Evolutionary conservation across 1,284 basidiomycete genomes (phyloP), one percentile per base, ranked within the genome.

Genomic region (Sphaerobolus stellatus): DNA sequence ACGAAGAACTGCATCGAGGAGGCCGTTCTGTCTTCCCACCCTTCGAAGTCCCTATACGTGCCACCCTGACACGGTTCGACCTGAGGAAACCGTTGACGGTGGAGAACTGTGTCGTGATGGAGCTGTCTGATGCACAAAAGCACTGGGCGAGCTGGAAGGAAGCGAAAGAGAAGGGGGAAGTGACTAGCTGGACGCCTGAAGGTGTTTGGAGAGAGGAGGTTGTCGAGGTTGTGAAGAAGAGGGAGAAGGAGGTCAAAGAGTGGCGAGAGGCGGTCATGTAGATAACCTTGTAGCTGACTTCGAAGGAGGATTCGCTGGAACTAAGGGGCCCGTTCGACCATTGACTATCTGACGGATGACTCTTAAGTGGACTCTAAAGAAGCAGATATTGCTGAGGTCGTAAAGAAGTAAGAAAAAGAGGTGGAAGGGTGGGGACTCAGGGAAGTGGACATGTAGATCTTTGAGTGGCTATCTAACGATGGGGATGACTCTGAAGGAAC

Each of bases 61-160:
- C 91, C 1, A 79, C 81, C 5, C 72, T 93, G 5, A 77, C 90
- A n/a, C 78, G 92, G 34, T 97, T 94, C 94, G 84, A 93, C 63
- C 77, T 80, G 14, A 65, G 67, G 1, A 69, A 71, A 46, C 86
- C 87, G 1, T 66, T 96, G 11, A 75, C 78, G 11, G 71, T 82
- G 22, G 84, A 89, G 51, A 97, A 97, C 66, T 82, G 88, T 54
- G 89, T 93, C 2, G 86, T 93, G 1, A 83, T 95, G 72, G 88
- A 92, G 53, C 72, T 77, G 48, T 76, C 75, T 45, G 91, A 96
- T 52, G 88, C 86, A 0, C 83, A 85, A 60, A 78, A 74, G 61
- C 90, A 94, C 65, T 68, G 81, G 51, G 75, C 73, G 55, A 78
- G 80, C 52, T 84, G 79, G 48, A 76, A 74, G 45, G 60, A 71